Conservation (phyloP, 192 early-diverging fungal species). For the Pilobolus umbonatus region DNA sequence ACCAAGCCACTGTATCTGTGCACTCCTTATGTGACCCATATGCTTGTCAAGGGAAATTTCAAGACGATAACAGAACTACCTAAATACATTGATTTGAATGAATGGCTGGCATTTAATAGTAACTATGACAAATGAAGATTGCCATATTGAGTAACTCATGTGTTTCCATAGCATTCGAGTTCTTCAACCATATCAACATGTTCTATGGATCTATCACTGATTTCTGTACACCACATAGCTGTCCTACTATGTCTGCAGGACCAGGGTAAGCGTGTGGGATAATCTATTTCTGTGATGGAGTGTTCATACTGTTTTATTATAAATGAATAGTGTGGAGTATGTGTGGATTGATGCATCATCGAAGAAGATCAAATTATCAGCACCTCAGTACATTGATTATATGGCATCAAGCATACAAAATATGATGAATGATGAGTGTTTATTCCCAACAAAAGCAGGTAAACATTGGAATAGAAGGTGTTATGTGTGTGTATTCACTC, state of each 20-base stretch:
- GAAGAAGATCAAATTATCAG: conserved; percentile 79
- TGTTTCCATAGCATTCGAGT: conserved; percentile 67
- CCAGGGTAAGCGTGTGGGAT: conserved; percentile 46
- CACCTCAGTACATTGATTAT: conserved; percentile 93
- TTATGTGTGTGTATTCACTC: too few species aligned
- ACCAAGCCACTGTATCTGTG: conserved; percentile 49
- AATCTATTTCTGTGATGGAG: neutral
- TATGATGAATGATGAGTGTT: conserved; percentile 77
- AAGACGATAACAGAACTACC: conserved; percentile 86
- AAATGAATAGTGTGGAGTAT: conserved; percentile 63
- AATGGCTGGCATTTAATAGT: conserved; percentile 89
- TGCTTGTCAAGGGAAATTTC: conserved; percentile 90
- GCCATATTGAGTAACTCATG: neutral
- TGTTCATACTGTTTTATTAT: neutral
- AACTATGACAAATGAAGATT: conserved; percentile 2
- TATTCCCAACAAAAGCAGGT: conserved; percentile 93
- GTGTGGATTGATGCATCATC: conserved; percentile 84
- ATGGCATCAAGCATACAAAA: conserved; percentile 85
- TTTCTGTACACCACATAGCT: conserved; percentile 77
- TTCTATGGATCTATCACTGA: conserved; percentile 90
- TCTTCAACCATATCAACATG: conserved; percentile 87
- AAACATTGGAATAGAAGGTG: too few species aligned
- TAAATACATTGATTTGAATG: conserved; percentile 86
- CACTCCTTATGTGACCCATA: conserved; percentile 65
- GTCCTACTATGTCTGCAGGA: conserved; percentile 84